These are phyloP conservation scores for Scheffersomyces lignicola DNA, from an alignment of 1,139 yeast species.

Conservation along the genomic window DNA sequence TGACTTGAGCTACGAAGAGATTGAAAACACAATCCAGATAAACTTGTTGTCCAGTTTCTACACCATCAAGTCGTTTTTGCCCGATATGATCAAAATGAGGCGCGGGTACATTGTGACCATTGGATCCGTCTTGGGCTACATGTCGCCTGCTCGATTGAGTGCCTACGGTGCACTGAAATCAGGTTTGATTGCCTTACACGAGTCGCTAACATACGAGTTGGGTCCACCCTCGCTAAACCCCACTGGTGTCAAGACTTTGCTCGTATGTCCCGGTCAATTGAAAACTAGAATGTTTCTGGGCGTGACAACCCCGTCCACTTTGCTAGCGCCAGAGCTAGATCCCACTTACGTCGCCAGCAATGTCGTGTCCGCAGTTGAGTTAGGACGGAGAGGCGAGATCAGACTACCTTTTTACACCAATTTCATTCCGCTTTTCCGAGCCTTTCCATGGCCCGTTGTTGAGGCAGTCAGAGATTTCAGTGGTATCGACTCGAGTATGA, in stretches of 20 bases:
- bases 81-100: slow-evolving; percentile 60
- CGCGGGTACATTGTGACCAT: slow-evolving; percentile 81
- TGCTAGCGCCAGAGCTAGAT: slow-evolving; percentile 80
- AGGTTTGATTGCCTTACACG: slow-evolving; percentile 81
- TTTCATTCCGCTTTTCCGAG: slow-evolving; percentile 67
- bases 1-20: slow-evolving; percentile 54
- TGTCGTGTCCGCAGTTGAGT: slow-evolving; percentile 55
- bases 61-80: slow-evolving; percentile 68
- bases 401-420: slow-evolving; percentile 76
- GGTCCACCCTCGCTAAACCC: slow-evolving; percentile 50
- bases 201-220: slow-evolving; percentile 71
- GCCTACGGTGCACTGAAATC: slow-evolving; percentile 92
- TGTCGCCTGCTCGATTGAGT: slow-evolving; percentile 78
- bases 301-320: slow-evolving; percentile 66
- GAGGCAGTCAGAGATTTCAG: slow-evolving; percentile 52
- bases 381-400: slow-evolving; percentile 69
- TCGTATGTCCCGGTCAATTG: slow-evolving; percentile 87
- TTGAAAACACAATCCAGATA: slow-evolving; percentile 60
- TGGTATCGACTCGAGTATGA: slow-evolving; percentile 66
- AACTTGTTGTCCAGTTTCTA: slow-evolving; percentile 71
- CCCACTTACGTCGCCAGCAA: slow-evolving; percentile 62
- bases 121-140: slow-evolving; percentile 80
- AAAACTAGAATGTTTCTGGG: slow-evolving; percentile 70
- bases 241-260: slow-evolving; percentile 65
- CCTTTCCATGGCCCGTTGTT: slow-evolving; percentile 71